Evolutionary conservation across 371 early-diverging fungal genomes (phyloP), one percentile per base, ranked within the genome.

Genomic region (Mortierella sp.): DNA sequence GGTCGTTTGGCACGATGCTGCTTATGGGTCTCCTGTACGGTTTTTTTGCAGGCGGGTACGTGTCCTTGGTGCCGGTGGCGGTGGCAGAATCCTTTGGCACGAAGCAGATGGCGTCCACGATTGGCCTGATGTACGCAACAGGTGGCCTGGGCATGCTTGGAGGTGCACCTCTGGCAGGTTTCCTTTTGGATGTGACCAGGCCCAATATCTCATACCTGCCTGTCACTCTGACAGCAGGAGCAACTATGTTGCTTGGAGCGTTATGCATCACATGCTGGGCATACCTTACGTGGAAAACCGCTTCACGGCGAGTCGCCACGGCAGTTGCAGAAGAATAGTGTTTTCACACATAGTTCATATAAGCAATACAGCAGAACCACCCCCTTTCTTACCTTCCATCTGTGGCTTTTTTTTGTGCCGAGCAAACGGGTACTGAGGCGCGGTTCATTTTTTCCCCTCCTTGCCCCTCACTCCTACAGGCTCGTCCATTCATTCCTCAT

Each of bases 51-150:
- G 70, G 65, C 2, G 78, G 70, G 0, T 69, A 70, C 32, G 34
- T 70, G 15, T 70, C 78, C 17, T 42, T 76, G 26, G 66, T 65
- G 15, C 78, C 78, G 9, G 78, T 76, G 0, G 70, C 70, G 4
- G 64, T 70, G 14, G 64, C 70, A 32, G 47, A 76, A 17, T 76
- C 65, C 23, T 76, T 70, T 50, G 78, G 78, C 3, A 65, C 78
- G 3, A 57, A 53, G 51, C 50, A 70, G 23, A 64, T 76, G 28
- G 78, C 70, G 21, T 75, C 76, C 2, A 70, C 65, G 3, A 76
- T 70, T 19, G 70, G 78, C 5, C 19, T 65, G 28, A 60, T 75
- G 76, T 75, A 75, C 39, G 64, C 65, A 2, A 56, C 61, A 15
- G 64, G 57, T 23, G 76, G 76, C 3, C 17, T 75, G 0, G 76